Evolutionary conservation across 495 filamentous ascomycete genomes (phyloP).

Genomic region (Wilcoxina mikolae): DNA sequence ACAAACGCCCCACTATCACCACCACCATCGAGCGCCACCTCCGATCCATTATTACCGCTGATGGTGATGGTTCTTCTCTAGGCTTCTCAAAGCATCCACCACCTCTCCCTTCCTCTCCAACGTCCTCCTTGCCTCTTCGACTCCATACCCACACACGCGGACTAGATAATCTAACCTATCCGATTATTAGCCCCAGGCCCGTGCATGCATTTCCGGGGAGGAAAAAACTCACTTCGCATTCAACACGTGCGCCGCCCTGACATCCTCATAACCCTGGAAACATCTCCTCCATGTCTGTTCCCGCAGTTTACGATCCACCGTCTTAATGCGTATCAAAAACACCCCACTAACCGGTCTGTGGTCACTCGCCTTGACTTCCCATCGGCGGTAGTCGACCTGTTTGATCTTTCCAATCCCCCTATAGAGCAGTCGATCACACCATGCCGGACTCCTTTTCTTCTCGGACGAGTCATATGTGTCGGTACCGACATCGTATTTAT

Average conservation of each 20-base stretch:
- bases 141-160: conserved; percentile 21
- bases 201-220: neutral
- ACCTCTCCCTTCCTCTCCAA: conserved; percentile 17
- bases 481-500: conserved; percentile 94
- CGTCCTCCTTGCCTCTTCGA: conserved; percentile 21
- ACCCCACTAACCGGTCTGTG: conserved; percentile 80
- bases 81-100: conserved; percentile 20
- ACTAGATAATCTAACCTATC: conserved; percentile 26
- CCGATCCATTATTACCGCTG: neutral
- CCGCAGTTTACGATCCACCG: conserved; percentile 50
- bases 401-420: conserved; percentile 69
- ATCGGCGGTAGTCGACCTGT: conserved; percentile 72
- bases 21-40: no score
- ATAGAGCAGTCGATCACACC: conserved; percentile 89
- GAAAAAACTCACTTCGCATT: conserved; percentile 40
- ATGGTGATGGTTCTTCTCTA: conserved; percentile 7
- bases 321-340: conserved; percentile 72
- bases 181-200: neutral
- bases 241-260: conserved; percentile 46
- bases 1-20: neutral
- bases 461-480: conserved; percentile 88
- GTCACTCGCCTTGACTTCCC: conserved; percentile 80
- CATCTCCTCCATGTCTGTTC: conserved; percentile 52
- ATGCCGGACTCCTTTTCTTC: conserved; percentile 88
- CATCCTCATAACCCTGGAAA: conserved; percentile 53